Evolutionary conservation across 345 rosid species (phyloP).

Genomic region (Syzygium jambos): DNA sequence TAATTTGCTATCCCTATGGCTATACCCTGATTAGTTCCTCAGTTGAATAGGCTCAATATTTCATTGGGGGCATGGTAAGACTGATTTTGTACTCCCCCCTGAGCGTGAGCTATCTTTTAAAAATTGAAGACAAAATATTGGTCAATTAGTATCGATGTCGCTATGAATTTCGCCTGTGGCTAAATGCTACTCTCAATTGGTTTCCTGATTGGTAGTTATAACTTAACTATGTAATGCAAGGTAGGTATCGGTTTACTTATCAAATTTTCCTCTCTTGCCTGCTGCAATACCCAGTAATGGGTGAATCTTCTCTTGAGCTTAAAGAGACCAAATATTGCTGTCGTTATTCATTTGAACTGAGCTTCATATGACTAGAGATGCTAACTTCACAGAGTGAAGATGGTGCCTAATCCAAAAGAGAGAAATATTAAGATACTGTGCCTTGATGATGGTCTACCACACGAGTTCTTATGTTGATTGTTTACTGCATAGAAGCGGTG

Average conservation of each 20-base stretch:
- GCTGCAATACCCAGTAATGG: neutral
- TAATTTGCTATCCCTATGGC: neutral
- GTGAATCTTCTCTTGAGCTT: neutral
- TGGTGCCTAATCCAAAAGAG: neutral
- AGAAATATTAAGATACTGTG: neutral
- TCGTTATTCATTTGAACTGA: neutral
- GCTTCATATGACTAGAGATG: neutral
- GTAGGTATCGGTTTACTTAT: neutral
- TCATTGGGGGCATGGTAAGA: neutral
- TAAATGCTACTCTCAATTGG: neutral
- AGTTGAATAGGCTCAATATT: neutral
- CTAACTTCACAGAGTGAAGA: neutral
- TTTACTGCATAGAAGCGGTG: neutral
- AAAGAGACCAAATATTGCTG: neutral
- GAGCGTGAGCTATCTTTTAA: neutral
- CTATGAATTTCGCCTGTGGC: neutral
- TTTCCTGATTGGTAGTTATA: neutral
- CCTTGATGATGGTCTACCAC: neutral
- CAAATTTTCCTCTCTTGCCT: neutral
- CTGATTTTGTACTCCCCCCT: neutral
- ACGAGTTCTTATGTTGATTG: neutral
- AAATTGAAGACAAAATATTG: neutral
- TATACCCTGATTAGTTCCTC: neutral
- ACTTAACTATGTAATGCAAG: neutral
- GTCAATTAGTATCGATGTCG: neutral